Evolutionary conservation across 2,329 filamentous ascomycete genomes (phyloP).

Genomic region (Exophiala sp.): DNA sequence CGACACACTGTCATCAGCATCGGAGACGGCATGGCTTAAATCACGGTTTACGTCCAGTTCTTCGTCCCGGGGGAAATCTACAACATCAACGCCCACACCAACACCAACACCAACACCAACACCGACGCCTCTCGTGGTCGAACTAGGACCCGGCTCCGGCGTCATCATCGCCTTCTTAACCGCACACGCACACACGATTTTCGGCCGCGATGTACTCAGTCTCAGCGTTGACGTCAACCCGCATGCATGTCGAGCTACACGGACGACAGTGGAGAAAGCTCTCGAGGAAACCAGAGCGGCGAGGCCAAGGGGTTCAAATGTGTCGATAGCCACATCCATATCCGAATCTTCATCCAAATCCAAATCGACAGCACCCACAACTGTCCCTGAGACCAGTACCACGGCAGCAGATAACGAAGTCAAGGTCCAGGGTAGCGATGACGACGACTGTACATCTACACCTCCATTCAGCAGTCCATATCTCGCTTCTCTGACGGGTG

Average conservation of each 20-base stretch:
- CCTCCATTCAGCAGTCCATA: conserved; percentile 38
- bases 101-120: conserved; percentile 32
- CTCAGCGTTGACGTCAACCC: conserved; percentile 78
- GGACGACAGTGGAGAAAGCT: conserved; percentile 57
- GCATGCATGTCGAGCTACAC: conserved; percentile 72
- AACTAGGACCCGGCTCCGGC: conserved; percentile 86
- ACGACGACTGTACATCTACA: neutral
- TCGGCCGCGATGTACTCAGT: conserved; percentile 64
- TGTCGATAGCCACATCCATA: no score
- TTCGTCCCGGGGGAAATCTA: conserved; percentile 4
- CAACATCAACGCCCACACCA: neutral
- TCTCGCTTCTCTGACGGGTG: conserved; percentile 62
- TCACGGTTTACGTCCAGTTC: conserved; percentile 49
- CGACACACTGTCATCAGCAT: conserved; percentile 71
- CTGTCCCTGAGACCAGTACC: no score
- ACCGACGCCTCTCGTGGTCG: conserved; percentile 60
- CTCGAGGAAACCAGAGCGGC: conserved; percentile 34
- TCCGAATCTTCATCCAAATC: no score
- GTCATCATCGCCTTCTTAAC: conserved; percentile 86
- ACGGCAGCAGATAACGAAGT: neutral
- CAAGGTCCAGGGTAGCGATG: neutral
- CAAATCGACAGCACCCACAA: no score
- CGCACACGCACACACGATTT: conserved; percentile 65
- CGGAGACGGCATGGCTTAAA: conserved; percentile 64
- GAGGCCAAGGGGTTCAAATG: neutral